These are phyloP conservation scores for Kwoniella dejecticola DNA, from an alignment of 768 basidiomycete species.

Conservation along the genomic window DNA sequence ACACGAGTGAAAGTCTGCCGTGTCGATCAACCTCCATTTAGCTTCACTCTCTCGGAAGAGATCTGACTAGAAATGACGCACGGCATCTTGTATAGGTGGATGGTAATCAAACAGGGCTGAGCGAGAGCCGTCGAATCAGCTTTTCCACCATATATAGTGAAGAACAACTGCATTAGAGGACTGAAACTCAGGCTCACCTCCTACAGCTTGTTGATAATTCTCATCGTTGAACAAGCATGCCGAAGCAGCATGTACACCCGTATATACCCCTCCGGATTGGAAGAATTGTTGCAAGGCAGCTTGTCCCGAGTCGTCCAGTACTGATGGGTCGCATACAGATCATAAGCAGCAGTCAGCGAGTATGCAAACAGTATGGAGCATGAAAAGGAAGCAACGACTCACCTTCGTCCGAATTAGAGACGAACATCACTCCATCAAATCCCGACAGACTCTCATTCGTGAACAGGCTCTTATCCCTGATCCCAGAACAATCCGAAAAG, in stretches of 20 bases:
- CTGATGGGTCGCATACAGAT: slow-evolving; percentile 54
- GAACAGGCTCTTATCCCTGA: slow-evolving; percentile 61
- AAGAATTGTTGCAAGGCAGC: slow-evolving; percentile 68
- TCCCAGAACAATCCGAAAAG: neutral
- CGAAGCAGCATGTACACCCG: slow-evolving; percentile 69
- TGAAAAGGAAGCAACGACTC: slow-evolving; percentile 33
- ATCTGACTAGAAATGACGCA: slow-evolving; percentile 65
- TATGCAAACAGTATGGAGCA: neutral
- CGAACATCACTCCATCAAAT: slow-evolving; percentile 71
- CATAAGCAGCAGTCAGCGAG: neutral
- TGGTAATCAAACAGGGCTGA: slow-evolving; percentile 75
- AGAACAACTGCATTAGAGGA: neutral
- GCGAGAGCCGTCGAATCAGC: neutral
- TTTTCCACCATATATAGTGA: no score
- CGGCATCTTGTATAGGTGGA: slow-evolving; percentile 67
- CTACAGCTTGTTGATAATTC: slow-evolving; percentile 65
- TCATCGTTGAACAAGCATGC: slow-evolving; percentile 65
- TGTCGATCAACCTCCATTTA: no score
- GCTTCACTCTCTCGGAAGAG: no score
- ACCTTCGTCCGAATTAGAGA: slow-evolving; percentile 71
- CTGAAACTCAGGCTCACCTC: slow-evolving; percentile 43
- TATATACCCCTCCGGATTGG: slow-evolving; percentile 69
- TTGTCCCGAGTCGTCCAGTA: slow-evolving; percentile 66
- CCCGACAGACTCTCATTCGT: slow-evolving; percentile 61
- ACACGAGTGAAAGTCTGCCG: slow-evolving; percentile 64